Base-by-base conservation (phyloP, 2,329 filamentous ascomycete species). In the Bisporella sp. region DNA sequence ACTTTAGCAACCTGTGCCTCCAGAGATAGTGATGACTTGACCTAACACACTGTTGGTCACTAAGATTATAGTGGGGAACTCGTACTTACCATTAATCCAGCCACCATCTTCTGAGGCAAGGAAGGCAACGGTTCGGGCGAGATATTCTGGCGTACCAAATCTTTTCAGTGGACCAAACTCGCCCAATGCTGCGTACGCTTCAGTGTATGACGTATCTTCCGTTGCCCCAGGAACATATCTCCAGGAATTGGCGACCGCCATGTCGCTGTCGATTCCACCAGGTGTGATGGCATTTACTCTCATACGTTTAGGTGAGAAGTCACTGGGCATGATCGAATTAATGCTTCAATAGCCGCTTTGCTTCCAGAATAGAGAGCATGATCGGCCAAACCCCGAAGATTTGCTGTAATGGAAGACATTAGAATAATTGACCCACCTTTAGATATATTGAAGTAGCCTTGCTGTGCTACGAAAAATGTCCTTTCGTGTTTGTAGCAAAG, bases 261-360 rank as follows among this genome's bases (percentile, higher is more conserved):
- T 85, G 0, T 72, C 70, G 0, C 81, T 84, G 1, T 76, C 79
- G 0, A 86, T 79, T 41, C 86, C 83, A 0, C 84, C 84, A 0
- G 84, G 84, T 0, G 80, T 82, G 57, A 85, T 86, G 0, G 76
- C 76, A 56, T 87, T 87, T 12, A 78, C 81, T 0, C 79, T 85
- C 62, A 87, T 86, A 50, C 78, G 71, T 60, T 85, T 75, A 41
- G 67, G 65, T 0, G 81, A 82, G 48, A 73, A 75, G 67, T 83
- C 55, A 21, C 48, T 46, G 1, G 85, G 81, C 67, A 85, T 57
- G 77, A 81, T 64, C 86, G 84, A 59, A 85, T 82, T 68, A 89
- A 87, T 11, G 82, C 83, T 67, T 89, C 85, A 52, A 89, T 81
- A 33, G 85, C 81, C 57, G 84, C 85, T 73, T 89, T 90, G 67